These are phyloP conservation scores for Cydonia oblonga DNA, from an alignment of 331 rosid species.

Conservation along the genomic window DNA sequence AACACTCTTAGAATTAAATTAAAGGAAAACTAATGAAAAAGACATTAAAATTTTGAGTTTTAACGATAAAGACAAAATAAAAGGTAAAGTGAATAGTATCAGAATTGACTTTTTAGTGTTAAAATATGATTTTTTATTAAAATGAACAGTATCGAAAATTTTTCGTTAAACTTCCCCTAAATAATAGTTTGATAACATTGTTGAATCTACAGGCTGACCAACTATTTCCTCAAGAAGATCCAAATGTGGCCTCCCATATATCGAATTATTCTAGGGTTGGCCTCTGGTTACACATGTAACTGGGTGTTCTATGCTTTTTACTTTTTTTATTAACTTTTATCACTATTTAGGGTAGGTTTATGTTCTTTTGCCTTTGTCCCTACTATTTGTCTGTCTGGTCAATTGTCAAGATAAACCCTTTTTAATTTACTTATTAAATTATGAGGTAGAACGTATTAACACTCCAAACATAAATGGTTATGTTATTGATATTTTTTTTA, in stretches of 20 bases:
- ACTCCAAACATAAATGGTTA: neutral
- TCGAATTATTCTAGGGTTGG: neutral
- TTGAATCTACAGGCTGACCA: neutral
- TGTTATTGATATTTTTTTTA: neutral
- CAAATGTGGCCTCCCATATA: neutral
- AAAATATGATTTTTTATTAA: no score
- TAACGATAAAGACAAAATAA: no score
- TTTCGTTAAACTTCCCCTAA: no score
- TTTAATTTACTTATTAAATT: neutral
- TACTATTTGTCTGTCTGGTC: neutral
- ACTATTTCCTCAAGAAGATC: neutral
- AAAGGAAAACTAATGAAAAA: no score
- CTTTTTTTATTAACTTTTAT: neutral
- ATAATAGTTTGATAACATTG: no score
- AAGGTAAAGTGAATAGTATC: no score
- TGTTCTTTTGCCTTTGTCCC: neutral
- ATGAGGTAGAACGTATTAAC: neutral
- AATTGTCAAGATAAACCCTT: neutral
- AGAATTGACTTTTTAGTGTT: no score
- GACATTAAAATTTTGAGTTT: no score
- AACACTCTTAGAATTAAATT: no score
- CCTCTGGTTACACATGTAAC: neutral
- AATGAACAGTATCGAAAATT: no score
- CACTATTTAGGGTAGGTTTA: neutral
- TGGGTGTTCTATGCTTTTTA: neutral